Evolutionary conservation across 305 asterid genomes (phyloP).

Genomic region (Caryopteris hybrid): DNA sequence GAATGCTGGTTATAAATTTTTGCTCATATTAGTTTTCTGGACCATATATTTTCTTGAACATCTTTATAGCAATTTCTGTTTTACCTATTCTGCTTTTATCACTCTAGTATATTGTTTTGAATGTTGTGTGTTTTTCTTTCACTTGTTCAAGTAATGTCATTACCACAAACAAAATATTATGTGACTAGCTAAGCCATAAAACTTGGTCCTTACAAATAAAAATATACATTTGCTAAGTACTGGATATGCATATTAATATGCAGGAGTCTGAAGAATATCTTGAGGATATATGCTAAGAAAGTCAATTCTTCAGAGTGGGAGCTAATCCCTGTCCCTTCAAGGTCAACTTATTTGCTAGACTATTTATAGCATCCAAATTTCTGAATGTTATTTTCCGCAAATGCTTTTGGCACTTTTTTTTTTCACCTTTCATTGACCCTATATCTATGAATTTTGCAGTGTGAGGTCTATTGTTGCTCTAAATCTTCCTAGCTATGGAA

Average conservation of each 20-base stretch:
- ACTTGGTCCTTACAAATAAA: not conserved
- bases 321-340: conserved; percentile 79
- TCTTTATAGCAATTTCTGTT: too few relatives aligned
- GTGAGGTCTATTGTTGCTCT: conserved; percentile 92
- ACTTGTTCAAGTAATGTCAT: too few relatives aligned
- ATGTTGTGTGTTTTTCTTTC: too few relatives aligned
- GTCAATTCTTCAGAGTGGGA: conserved; percentile 81
- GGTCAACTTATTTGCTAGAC: conserved; percentile 40
- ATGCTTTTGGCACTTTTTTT: not conserved
- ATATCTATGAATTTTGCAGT: conserved; percentile 36
- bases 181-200: not conserved
- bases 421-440: conserved; percentile 6
- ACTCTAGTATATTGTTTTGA: too few relatives aligned
- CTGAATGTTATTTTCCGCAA: not conserved
- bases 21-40: not conserved
- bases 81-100: too few relatives aligned
- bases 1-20: not conserved
- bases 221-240: conserved; percentile 1
- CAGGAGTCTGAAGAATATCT: conserved; percentile 93
- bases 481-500: conserved; percentile 96
- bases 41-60: too few relatives aligned
- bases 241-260: conserved; percentile 1
- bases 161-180: not conserved
- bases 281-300: conserved; percentile 87
- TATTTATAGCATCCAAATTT: conserved; percentile 1